Base-by-base conservation (phyloP, 495 filamentous ascomycete genomes). In the Aspergillus mulundensis region DNA sequence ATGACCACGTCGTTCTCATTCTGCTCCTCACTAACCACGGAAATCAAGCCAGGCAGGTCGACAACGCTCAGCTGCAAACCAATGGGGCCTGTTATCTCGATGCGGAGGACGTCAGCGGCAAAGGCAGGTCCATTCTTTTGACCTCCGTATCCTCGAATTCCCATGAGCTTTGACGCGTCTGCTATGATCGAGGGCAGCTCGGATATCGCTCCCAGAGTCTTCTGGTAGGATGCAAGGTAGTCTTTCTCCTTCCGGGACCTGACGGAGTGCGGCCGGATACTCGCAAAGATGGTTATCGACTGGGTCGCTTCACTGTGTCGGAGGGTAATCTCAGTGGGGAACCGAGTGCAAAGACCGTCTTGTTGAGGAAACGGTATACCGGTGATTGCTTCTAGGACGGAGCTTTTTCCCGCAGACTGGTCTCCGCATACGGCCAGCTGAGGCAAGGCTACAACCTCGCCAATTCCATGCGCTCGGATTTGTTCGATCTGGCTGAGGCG, bases 341-440 rank as follows among this genome's bases (percentile, higher is more conserved):
- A 75, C 8, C 57, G 46, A 0, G 69, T 75, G 41, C 76, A 80
- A 0, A 78, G 41, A 1, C 66, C 67, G 55, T 66, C 64, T 25
- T 73, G 50, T 12, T 62, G 55, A 18, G 75, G 76, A 46, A 78
- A 78, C 3, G 70, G 63, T 7, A 71, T 56, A 8, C 63, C 65
- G n/a, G 62, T 73, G 15, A 80, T 65, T 5, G 63, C 74, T 56
- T 80, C 77, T 0, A 80, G 60, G 15, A 77, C 70, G n/a, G 73
- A 77, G 58, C 73, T 77, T 55, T 80, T 80, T 1, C 77, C 76
- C 15, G 65, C 59, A 3, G 69, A 75, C 52, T 78, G 72, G 51
- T 87, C 82, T 12, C 86, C 85, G 50, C 82, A 82, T 7, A 88
- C 86, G 4, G 85, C 77, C 24, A 91, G 74, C 58, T 89, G 84